Evolutionary conservation across 495 filamentous ascomycete genomes (phyloP).

Genomic region (Podospora pseudopauciseta): DNA sequence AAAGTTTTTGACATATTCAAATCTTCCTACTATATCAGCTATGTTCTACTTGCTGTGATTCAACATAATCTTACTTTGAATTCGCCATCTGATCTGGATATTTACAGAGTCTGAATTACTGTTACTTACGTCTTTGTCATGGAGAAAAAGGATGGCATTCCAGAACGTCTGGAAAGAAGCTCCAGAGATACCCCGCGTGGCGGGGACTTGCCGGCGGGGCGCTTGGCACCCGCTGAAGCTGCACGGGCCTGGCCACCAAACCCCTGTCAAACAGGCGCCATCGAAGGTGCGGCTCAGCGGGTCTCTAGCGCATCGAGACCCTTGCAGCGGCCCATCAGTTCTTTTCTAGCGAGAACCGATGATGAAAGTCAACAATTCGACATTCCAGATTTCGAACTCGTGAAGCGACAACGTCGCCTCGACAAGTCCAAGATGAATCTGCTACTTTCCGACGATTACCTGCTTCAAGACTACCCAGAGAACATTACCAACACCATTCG

Average conservation of each 20-base stretch:
- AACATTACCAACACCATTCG: conserved; percentile 79
- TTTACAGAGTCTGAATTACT: not conserved
- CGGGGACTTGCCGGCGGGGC: not conserved
- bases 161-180: not conserved
- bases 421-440: conserved; percentile 41
- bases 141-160: conserved; percentile 4
- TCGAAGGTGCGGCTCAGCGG: conserved; percentile 14
- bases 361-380: not conserved
- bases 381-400: not conserved
- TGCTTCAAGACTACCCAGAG: conserved; percentile 94
- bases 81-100: conserved; percentile 40
- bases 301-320: conserved; percentile 7
- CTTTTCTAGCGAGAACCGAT: not conserved
- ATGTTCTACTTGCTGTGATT: not conserved
- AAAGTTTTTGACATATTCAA: conserved; percentile 87
- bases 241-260: conserved; percentile 13
- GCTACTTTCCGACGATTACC: conserved; percentile 53
- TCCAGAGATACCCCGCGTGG: not conserved
- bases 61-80: conserved; percentile 36
- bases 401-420: not conserved
- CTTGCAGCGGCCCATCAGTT: conserved; percentile 16
- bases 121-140: not conserved
- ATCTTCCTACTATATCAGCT: conserved; percentile 41
- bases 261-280: conserved; percentile 3
- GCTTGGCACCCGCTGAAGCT: conserved; percentile 12